Conservation (phyloP, 345 rosid genomes). For the Citrus medica region DNA sequence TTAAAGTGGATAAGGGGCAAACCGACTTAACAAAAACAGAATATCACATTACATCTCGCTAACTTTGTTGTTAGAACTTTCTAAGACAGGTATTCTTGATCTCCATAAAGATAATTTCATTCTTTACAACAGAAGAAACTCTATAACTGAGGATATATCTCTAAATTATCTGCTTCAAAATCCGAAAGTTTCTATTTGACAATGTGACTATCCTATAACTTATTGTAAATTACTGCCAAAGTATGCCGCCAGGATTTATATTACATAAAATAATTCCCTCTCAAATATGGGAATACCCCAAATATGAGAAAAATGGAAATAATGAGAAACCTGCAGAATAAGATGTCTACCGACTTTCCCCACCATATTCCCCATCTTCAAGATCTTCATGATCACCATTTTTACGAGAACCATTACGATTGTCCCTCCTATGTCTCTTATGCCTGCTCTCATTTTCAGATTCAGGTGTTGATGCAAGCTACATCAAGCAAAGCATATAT, state of each 20-base stretch:
- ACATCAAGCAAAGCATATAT: conserved; percentile 16
- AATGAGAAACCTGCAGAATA: conserved; percentile 5
- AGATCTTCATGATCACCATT: conserved; percentile 57
- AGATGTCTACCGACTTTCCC: conserved; percentile 32
- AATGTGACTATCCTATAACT: not conserved
- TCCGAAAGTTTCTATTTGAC: not conserved
- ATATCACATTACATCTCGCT: not conserved
- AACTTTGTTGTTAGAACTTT: too few species aligned
- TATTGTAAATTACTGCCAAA: not conserved
- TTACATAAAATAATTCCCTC: not conserved
- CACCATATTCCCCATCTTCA: conserved; percentile 85
- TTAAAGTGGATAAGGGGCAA: not conserved
- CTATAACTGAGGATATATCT: not conserved
- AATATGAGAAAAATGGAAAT: not conserved
- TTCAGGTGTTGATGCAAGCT: conserved; percentile 61
- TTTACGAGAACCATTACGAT: conserved; percentile 49
- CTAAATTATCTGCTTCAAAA: not conserved
- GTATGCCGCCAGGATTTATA: not conserved
- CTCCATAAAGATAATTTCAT: not conserved
- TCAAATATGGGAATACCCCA: not conserved
- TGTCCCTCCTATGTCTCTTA: conserved; percentile 65
- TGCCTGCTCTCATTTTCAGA: conserved; percentile 66
- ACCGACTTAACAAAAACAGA: not conserved
- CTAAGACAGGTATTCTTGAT: not conserved
- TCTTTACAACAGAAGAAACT: not conserved